Conservation (phyloP, 2,329 filamentous ascomycete genomes). For the Emergomyces pasteurianus region DNA sequence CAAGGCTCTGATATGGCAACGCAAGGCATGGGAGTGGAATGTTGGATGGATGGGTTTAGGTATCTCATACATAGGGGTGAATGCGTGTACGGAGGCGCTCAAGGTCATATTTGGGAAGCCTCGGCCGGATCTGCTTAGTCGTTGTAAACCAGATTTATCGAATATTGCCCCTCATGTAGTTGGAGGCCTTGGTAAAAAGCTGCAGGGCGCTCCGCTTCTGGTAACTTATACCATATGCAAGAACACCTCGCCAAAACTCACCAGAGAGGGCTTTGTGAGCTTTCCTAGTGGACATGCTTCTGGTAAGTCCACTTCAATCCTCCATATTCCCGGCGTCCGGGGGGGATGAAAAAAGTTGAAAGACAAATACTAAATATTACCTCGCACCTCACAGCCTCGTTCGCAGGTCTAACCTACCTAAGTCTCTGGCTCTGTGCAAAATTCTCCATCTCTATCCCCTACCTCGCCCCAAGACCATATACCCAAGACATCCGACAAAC, state of each 20-base stretch:
- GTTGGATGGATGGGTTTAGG: constrained; percentile 72
- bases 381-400: constrained; percentile 41
- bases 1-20: constrained; percentile 55
- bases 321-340: not conserved
- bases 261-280: constrained; percentile 73
- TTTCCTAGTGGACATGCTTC: constrained; percentile 71
- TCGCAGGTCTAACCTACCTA: constrained; percentile 72
- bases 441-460: constrained; percentile 36
- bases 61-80: constrained; percentile 58
- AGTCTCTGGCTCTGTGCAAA: constrained; percentile 68
- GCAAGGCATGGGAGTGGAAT: constrained; percentile 87
- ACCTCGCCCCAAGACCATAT: constrained; percentile 22
- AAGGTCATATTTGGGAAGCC: constrained; percentile 62
- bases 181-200: constrained; percentile 44
- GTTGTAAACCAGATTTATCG: constrained; percentile 63
- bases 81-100: constrained; percentile 73
- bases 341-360: not conserved
- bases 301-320: constrained; percentile 30
- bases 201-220: constrained; percentile 50
- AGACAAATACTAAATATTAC: constrained; percentile 4
- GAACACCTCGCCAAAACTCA: constrained; percentile 43
- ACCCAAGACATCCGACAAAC: constrained; percentile 13
- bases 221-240: constrained; percentile 68
- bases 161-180: constrained; percentile 51
- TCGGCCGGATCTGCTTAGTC: constrained; percentile 50